phyloP scores from a whole-genome alignment of 2,329 filamentous ascomycete genomes.

The Lachnum nothofagi region DNA sequence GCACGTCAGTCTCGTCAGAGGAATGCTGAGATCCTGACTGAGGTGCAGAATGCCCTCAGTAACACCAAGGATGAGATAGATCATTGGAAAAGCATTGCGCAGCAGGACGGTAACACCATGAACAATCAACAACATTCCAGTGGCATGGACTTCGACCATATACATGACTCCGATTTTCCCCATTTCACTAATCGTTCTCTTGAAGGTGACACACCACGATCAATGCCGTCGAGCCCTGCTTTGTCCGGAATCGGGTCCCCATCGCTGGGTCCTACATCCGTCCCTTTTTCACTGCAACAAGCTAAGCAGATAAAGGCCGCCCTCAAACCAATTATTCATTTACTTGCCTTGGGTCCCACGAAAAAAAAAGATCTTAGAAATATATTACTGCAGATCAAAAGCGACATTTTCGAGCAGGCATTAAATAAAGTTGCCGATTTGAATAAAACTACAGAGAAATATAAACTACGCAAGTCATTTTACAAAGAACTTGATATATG shows the following conservation, averaged over 20 bases:
- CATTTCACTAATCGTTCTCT: too few relatives aligned
- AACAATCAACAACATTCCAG: too few relatives aligned
- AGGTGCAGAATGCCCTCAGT: slow-evolving; percentile 67
- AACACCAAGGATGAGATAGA: slow-evolving; percentile 63
- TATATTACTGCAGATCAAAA: slow-evolving; percentile 43
- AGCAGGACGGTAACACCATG: slow-evolving; percentile 21
- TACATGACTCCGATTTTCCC: too few relatives aligned
- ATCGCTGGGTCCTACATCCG: slow-evolving; percentile 44
- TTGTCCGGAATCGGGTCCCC: slow-evolving; percentile 52
- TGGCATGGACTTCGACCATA: too few relatives aligned
- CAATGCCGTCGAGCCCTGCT: slow-evolving; percentile 51
- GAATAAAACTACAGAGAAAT: slow-evolving; percentile 45
- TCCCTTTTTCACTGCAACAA: slow-evolving; percentile 47
- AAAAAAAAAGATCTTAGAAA: slow-evolving; percentile 46
- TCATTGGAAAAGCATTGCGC: slow-evolving; percentile 52
- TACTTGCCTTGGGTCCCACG: slow-evolving; percentile 52
- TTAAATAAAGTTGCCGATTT: slow-evolving; percentile 56
- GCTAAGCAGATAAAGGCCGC: slow-evolving; percentile 51
- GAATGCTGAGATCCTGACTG: slow-evolving; percentile 71
- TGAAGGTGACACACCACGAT: slow-evolving; percentile 27
- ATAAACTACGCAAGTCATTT: slow-evolving; percentile 50
- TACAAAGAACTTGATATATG: slow-evolving; percentile 63
- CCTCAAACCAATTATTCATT: slow-evolving; percentile 52
- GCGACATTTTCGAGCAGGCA: slow-evolving; percentile 49
- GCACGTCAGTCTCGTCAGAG: slow-evolving; percentile 88